Evolutionary conservation across 768 basidiomycete genomes (phyloP).

Genomic region (Naganishia vaughanmartiniae): DNA sequence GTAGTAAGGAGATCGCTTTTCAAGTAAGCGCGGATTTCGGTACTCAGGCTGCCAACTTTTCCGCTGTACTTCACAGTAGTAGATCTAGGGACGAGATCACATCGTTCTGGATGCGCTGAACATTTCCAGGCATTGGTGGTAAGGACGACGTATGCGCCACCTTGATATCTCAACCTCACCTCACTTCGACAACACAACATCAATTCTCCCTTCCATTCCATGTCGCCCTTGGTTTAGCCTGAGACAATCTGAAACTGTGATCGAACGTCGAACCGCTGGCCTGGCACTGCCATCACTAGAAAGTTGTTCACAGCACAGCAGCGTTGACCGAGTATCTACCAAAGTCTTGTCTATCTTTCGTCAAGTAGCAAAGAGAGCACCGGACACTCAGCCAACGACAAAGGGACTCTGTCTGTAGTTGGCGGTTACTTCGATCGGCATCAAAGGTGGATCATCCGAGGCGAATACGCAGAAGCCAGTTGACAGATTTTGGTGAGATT

Average conservation of each 20-base stretch:
- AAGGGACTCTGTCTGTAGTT: background rate
- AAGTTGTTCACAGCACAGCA: background rate
- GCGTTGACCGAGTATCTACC: background rate
- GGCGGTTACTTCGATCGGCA: constrained; percentile 5
- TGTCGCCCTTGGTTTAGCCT: background rate
- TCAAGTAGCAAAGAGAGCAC: background rate
- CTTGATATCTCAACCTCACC: too few species aligned
- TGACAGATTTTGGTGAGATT: background rate
- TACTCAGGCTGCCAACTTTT: background rate
- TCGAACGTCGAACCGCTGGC: background rate
- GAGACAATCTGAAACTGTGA: constrained; percentile 7
- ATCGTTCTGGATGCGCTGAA: background rate
- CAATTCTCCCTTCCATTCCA: background rate
- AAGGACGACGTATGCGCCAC: background rate
- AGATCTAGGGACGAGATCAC: background rate
- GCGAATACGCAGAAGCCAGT: background rate
- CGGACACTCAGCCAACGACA: background rate
- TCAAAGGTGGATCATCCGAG: background rate
- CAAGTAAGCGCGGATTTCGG: too few species aligned
- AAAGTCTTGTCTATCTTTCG: background rate
- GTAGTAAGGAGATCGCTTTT: too few species aligned
- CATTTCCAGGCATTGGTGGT: background rate
- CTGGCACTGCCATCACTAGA: background rate
- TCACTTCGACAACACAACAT: background rate
- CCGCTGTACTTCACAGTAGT: background rate